Evolutionary conservation across 192 early-diverging fungal species (phyloP), one percentile per base, ranked within the genome.

Genomic region (Backusella mclennaniae): DNA sequence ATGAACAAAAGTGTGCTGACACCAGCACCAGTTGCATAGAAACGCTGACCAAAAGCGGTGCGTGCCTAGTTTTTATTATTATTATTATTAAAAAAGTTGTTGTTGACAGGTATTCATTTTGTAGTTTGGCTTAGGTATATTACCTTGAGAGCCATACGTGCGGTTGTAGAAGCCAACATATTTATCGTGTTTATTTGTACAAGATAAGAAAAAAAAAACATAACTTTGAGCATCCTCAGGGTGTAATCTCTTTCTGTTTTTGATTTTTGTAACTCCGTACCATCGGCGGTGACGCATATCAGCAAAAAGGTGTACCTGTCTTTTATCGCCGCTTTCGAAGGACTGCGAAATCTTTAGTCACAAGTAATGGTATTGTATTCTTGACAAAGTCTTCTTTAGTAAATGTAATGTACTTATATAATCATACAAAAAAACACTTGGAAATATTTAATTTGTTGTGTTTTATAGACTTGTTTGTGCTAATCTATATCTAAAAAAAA

Each of bases 1-100:
- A 96, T 92, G 71, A 96, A 83, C 66, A 99, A 89, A 21, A 99
- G 87, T 39, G 96, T 93, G 15, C 90, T 89, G 73, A 86, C 87
- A 68, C 83, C 83, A 71, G 83, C 85, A 21, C 73, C 76, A 71
- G 85, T 77, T 67, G 89, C 87, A 76, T 90, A 90, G 67, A 71
- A 74, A 36, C 80, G 76, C 14, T 74, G 73, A 42, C 67, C 26
- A 15, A 75, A 53, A 8, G 39, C 33, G 29, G 67, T 26, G 26
- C 74, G 74, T 67, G 74, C 66, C 74, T 75, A 67, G 56, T 63
- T 63, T 63, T 63, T 63, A 14, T 63, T 63, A 12, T 59, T 23
- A 9, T 23, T 23, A 7, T 26, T 26, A 59, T n/a, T 33, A 33
- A 33, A 33, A 33, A 33, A 26, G 41, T 15, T 23, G 33, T 2